Base-by-base conservation (phyloP, 805 yeast species). In the Pichia membranifaciens region DNA sequence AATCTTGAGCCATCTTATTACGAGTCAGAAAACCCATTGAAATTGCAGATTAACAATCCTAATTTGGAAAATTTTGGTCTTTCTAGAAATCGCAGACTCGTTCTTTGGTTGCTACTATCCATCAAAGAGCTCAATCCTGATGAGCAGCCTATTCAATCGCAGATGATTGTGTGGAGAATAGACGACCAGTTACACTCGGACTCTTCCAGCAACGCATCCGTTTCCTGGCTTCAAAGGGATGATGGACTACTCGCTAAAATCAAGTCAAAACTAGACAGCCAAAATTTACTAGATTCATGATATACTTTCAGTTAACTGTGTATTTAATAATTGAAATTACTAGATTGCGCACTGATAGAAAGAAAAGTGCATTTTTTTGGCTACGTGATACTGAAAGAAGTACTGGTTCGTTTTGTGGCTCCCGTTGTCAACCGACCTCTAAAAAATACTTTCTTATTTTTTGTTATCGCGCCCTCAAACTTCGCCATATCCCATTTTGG, bases 101-200 rank as follows among this genome's bases (percentile, higher is more conserved):
- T 87, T 0, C 71, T 90, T 25, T 89, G 96, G 87, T 74, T 75
- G 54, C 60, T 89, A 23, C 60, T 89, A 23, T 82, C 96, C 0
- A 83, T 88, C 6, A 76, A 76, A 47, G 86, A 84, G 58, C 81
- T 96, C 84, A 72, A 73, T 43, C 64, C 64, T 2, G 49, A 33
- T 8, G 48, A 54, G 9, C 59, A 58, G 17, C 61, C 65, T 1
- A 41, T 53, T 2, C 67, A 65, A 43, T 57, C 57, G 2, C 49
- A 45, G n/a, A 22, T 61, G 2, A 39, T 62, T 18, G 40, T 64
- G 1, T 51, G 59, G 49, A 42, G 54, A 29, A 54, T 62, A 4
- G 64, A 62, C 33, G 39, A 51, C 9, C 49, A 45, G 17, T 22
- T 34, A 15, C 48, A 42, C 2, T 29, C 36, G 2, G 20, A 37